These are phyloP conservation scores for Pyrrhoderma noxium DNA, from an alignment of 1,284 basidiomycete genomes.

Conservation along the genomic window DNA sequence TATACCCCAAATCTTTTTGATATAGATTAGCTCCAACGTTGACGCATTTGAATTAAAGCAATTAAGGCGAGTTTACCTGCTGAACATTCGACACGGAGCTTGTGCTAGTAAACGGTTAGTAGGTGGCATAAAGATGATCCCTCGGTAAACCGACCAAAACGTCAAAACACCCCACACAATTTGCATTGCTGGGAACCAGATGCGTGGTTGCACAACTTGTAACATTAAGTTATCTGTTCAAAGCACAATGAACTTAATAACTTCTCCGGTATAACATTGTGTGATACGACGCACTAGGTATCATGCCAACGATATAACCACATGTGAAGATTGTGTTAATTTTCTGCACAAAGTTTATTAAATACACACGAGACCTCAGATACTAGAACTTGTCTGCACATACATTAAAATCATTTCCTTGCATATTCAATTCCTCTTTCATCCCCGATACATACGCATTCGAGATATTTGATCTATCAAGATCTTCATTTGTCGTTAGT, in stretches of 20 bases:
- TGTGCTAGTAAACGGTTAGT: constrained; percentile 35
- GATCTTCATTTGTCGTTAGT: constrained; percentile 32
- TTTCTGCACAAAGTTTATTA: constrained; percentile 33
- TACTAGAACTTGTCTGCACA: no score
- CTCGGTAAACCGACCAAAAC: constrained; percentile 38
- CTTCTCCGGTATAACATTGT: not conserved
- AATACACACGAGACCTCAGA: constrained; percentile 1
- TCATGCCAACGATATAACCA: constrained; percentile 66
- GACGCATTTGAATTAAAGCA: constrained; percentile 15
- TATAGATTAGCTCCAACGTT: constrained; percentile 19
- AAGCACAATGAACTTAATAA: not conserved
- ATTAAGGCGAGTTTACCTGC: constrained; percentile 33
- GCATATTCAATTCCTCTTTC: constrained; percentile 69
- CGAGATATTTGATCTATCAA: constrained; percentile 57
- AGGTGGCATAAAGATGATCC: not conserved
- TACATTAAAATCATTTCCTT: constrained; percentile 65
- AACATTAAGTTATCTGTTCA: constrained; percentile 54
- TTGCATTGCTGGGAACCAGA: constrained; percentile 63
- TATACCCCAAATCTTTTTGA: constrained; percentile 54
- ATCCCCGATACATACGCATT: constrained; percentile 79
- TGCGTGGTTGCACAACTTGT: constrained; percentile 50
- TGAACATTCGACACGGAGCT: constrained; percentile 47
- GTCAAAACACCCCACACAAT: constrained; percentile 58
- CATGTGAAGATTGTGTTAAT: constrained; percentile 68
- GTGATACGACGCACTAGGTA: constrained; percentile 44